Conservation (phyloP, 345 rosid genomes). For the Gossypioides kirkii region DNA sequence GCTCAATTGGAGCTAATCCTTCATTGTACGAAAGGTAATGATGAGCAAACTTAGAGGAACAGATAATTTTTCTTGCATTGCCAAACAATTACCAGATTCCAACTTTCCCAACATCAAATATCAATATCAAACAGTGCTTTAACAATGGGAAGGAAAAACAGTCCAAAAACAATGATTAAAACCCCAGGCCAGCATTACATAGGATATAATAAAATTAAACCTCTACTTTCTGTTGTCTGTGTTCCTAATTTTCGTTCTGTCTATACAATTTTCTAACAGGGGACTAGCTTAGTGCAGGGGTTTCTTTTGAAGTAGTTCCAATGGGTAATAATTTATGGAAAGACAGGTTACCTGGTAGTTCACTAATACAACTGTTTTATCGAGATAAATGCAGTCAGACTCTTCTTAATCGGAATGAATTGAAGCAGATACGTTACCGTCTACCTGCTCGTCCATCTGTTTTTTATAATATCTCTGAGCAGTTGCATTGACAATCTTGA, state of each 20-base stretch:
- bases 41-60: neutral
- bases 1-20: neutral
- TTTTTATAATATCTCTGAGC: constrained; percentile 70
- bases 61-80: constrained; percentile 1
- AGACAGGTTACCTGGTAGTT: neutral
- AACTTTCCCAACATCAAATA: constrained; percentile 6
- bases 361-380: constrained; percentile 2
- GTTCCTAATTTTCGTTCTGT: constrained; percentile 21
- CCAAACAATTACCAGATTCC: constrained; percentile 18
- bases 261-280: constrained; percentile 30
- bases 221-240: constrained; percentile 1
- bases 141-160: neutral
- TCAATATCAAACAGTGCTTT: constrained; percentile 2
- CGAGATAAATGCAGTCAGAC: neutral
- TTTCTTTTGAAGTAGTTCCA: constrained; percentile 1
- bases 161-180: constrained; percentile 16
- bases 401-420: constrained; percentile 41
- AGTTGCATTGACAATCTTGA: constrained; percentile 75
- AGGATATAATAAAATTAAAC: constrained; percentile 3
- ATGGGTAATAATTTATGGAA: neutral
- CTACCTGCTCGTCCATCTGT: constrained; percentile 63
- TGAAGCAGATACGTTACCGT: constrained; percentile 18
- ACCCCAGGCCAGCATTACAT: constrained; percentile 10
- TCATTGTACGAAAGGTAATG: neutral
- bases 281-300: constrained; percentile 11